Conservation (phyloP, 108 stramenopile species). For the Fistulifera pelliculosa region DNA sequence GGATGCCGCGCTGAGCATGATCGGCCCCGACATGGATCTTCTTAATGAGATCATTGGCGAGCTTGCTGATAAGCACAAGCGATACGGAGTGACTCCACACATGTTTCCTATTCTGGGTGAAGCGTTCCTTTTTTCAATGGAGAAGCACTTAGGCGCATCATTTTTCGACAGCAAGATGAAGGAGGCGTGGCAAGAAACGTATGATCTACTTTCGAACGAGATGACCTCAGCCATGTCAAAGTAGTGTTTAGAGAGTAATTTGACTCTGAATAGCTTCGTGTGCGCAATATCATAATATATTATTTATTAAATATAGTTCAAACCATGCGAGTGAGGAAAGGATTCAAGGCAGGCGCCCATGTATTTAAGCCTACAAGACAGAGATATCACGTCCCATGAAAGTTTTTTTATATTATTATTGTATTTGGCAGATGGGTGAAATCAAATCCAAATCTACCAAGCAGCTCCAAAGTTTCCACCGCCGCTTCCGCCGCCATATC, state of each 20-base stretch:
- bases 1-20: constrained; percentile 26
- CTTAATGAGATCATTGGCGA: constrained; percentile 22
- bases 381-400: too few species aligned
- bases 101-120: constrained; percentile 24
- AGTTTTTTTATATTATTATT: too few species aligned
- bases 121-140: constrained; percentile 20
- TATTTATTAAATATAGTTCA: too few species aligned
- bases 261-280: too few species aligned
- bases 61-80: constrained; percentile 18
- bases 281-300: too few species aligned
- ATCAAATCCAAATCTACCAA: too few species aligned
- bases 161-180: constrained; percentile 16
- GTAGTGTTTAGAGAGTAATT: too few species aligned
- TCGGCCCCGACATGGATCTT: constrained; percentile 28
- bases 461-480: constrained; percentile 2
- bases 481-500: constrained; percentile 14
- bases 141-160: constrained; percentile 17
- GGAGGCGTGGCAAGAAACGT: constrained; percentile 30
- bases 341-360: too few species aligned
- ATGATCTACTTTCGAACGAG: constrained; percentile 16
- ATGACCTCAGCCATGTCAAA: constrained; percentile 17
- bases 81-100: constrained; percentile 27
- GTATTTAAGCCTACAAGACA: too few species aligned
- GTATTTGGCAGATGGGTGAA: too few species aligned
- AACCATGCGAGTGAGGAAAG: too few species aligned